Percentiles rank a stretch among this genome's conserved stretches.
Evolutionary conservation across 2,329 filamentous ascomycete genomes (phyloP).

Genomic region (Penicillium glabrum): DNA sequence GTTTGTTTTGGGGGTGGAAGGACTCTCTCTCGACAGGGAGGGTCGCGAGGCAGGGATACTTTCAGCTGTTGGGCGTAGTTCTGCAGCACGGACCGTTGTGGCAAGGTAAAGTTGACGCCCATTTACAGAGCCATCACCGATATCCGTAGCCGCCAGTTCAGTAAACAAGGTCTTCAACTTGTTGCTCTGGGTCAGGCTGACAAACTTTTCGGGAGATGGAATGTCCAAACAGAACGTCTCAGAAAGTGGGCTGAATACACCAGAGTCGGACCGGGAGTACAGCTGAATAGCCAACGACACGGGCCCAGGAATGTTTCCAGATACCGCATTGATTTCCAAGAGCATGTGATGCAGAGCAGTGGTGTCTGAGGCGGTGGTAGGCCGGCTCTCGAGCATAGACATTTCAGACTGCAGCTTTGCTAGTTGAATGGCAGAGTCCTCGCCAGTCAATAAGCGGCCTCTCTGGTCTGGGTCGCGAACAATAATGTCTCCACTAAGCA

Average conservation of each 20-base stretch:
- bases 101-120: slow-evolving; percentile 79
- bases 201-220: slow-evolving; percentile 69
- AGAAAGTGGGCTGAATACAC: slow-evolving; percentile 67
- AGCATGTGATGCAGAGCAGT: slow-evolving; percentile 76
- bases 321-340: slow-evolving; percentile 79
- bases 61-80: slow-evolving; percentile 39
- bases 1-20: slow-evolving; percentile 25
- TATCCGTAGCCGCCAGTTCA: slow-evolving; percentile 76
- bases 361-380: slow-evolving; percentile 65
- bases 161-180: slow-evolving; percentile 84
- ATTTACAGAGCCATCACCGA: slow-evolving; percentile 60
- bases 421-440: slow-evolving; percentile 90
- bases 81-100: slow-evolving; percentile 70
- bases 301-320: slow-evolving; percentile 71
- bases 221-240: slow-evolving; percentile 82
- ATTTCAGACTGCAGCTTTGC: slow-evolving; percentile 92
- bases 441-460: slow-evolving; percentile 82
- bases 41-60: slow-evolving; percentile 27
- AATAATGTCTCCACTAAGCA: slow-evolving; percentile 90
- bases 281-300: slow-evolving; percentile 77
- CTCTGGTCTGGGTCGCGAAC: slow-evolving; percentile 83
- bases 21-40: slow-evolving; percentile 37
- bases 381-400: slow-evolving; percentile 86
- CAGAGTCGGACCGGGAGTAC: slow-evolving; percentile 67
- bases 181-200: slow-evolving; percentile 62